phyloP scores from a whole-genome alignment of 108 stramenopile species.

The Chaetoceros muelleri region DNA sequence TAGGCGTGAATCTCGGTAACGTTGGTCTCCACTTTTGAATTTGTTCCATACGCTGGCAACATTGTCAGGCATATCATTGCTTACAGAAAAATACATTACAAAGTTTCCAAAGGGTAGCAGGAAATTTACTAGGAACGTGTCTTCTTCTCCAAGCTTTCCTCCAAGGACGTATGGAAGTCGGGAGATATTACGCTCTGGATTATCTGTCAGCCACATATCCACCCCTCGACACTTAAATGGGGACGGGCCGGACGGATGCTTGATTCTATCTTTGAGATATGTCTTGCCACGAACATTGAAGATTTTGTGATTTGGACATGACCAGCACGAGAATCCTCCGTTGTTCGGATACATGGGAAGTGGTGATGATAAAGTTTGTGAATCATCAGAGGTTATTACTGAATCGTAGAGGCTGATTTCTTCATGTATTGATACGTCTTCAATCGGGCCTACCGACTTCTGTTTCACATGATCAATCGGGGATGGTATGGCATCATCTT shows the following conservation, averaged over 20 bases:
- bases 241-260: constrained; percentile 54
- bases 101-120: constrained; percentile 85
- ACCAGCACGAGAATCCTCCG: constrained; percentile 69
- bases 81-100: constrained; percentile 67
- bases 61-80: constrained; percentile 29
- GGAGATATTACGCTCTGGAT: constrained; percentile 73
- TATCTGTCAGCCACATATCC: constrained; percentile 84
- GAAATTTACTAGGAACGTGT: constrained; percentile 85
- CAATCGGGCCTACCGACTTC: constrained; percentile 14
- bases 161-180: constrained; percentile 76
- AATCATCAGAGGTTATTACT: constrained; percentile 7
- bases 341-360: constrained; percentile 62
- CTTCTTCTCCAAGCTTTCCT: constrained; percentile 54
- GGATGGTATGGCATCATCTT: neutral
- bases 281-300: constrained; percentile 71
- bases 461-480: neutral
- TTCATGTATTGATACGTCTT: no score
- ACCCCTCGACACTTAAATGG: constrained; percentile 73
- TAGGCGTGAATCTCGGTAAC: constrained; percentile 75
- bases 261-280: constrained; percentile 72
- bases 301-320: constrained; percentile 37
- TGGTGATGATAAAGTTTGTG: constrained; percentile 41
- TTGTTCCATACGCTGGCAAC: constrained; percentile 58
- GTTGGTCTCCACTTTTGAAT: constrained; percentile 74
- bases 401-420: constrained; percentile 5